phyloP scores from a whole-genome alignment of 2,329 filamentous ascomycete species.

The Pseudogymnoascus sp. region DNA sequence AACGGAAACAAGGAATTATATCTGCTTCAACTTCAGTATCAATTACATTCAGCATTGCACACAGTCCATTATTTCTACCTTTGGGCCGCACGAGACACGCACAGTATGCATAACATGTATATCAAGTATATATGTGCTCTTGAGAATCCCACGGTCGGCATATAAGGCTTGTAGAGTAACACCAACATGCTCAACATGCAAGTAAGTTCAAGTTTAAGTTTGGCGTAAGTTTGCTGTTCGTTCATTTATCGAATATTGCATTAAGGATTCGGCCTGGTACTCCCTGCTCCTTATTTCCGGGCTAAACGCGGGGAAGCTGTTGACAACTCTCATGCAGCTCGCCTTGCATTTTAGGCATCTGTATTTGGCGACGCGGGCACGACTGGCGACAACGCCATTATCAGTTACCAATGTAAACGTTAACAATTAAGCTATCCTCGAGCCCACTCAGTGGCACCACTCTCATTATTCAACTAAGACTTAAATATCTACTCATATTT shows the following conservation, averaged over 20 bases:
- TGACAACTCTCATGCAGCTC: background rate
- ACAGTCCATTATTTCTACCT: background rate
- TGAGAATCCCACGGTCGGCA: background rate
- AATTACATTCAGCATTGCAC: background rate
- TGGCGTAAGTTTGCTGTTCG: background rate
- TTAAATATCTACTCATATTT: background rate
- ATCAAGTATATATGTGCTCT: background rate
- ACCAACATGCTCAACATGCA: background rate
- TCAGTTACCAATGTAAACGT: constrained; percentile 9
- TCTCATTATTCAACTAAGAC: background rate
- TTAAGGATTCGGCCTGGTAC: background rate
- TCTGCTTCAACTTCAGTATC: background rate
- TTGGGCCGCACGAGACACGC: background rate
- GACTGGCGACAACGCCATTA: constrained; percentile 9
- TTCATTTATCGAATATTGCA: background rate
- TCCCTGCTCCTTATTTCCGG: background rate
- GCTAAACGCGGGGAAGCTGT: background rate
- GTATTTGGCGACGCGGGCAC: background rate
- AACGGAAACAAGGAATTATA: background rate
- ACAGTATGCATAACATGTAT: background rate
- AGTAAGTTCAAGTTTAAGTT: background rate
- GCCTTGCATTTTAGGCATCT: background rate
- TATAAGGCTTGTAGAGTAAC: background rate
- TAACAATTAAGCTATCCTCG: constrained; percentile 2
- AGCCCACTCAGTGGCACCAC: background rate